phyloP scores from a whole-genome alignment of 2,329 filamentous ascomycete species.

The Alternaria angustiovoidea region DNA sequence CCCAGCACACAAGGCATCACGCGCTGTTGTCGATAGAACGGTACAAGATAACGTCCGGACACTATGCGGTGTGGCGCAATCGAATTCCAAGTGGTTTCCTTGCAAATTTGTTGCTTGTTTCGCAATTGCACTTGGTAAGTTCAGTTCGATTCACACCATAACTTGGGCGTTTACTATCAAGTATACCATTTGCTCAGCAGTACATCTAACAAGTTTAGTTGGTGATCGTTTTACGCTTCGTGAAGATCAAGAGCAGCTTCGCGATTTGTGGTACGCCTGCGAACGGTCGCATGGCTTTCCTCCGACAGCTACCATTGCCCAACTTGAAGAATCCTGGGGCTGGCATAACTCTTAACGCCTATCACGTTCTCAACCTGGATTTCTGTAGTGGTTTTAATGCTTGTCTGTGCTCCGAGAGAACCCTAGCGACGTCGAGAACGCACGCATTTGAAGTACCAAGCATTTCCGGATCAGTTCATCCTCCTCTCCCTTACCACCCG shows the following conservation, averaged over 20 bases:
- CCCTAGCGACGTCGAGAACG: not conserved
- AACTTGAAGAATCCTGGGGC: slow-evolving; percentile 49
- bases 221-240: slow-evolving; percentile 45
- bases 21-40: slow-evolving; percentile 41
- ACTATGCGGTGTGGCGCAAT: slow-evolving; percentile 46
- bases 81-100: slow-evolving; percentile 46
- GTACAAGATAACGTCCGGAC: slow-evolving; percentile 47
- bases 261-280: slow-evolving; percentile 41
- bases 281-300: slow-evolving; percentile 47
- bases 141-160: not conserved
- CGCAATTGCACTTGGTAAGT: slow-evolving; percentile 46
- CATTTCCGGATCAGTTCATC: not conserved
- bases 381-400: not conserved
- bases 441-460: not conserved
- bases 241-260: slow-evolving; percentile 43
- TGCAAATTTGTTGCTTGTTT: slow-evolving; percentile 49
- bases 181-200: not conserved
- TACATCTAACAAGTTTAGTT: slow-evolving; percentile 28
- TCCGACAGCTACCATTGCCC: slow-evolving; percentile 41
- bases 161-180: not conserved
- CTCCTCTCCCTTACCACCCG: not conserved
- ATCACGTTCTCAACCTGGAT: not conserved
- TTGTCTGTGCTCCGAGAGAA: not conserved
- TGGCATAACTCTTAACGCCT: slow-evolving; percentile 28
- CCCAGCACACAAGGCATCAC: slow-evolving; percentile 44